phyloP scores from a whole-genome alignment of 495 filamentous ascomycete genomes.

The Penicillium robsamsonii region DNA sequence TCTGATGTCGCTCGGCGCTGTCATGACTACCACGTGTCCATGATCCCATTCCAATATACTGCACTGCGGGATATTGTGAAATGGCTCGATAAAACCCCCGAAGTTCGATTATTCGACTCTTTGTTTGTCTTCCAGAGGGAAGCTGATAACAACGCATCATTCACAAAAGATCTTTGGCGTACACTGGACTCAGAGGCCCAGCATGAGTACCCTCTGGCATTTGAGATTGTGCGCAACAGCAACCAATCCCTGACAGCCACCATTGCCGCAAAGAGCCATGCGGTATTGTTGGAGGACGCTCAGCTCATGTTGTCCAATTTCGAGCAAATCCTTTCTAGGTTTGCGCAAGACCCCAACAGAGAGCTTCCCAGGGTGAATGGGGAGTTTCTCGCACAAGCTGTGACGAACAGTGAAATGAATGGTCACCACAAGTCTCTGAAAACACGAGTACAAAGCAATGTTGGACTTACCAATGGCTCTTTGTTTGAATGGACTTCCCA shows the following conservation, averaged over 20 bases:
- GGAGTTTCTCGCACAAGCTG: background rate
- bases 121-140: conserved; percentile 65
- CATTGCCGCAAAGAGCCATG: conserved; percentile 46
- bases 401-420: conserved; percentile 9
- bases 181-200: conserved; percentile 53
- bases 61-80: conserved; percentile 45
- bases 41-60: conserved; percentile 46
- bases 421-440: background rate
- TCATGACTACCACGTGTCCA: conserved; percentile 41
- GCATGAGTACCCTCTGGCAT: conserved; percentile 66
- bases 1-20: conserved; percentile 35
- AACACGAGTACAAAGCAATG: background rate
- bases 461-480: background rate
- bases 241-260: conserved; percentile 49
- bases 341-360: conserved; percentile 22
- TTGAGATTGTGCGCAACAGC: conserved; percentile 60
- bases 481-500: conserved; percentile 54
- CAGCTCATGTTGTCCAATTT: conserved; percentile 27
- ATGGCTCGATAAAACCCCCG: conserved; percentile 39
- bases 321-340: conserved; percentile 23
- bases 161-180: conserved; percentile 51
- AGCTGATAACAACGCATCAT: conserved; percentile 14
- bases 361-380: conserved; percentile 19
- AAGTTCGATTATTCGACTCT: conserved; percentile 42
- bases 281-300: conserved; percentile 18